Percentiles rank a stretch among this genome's conserved stretches.
These are phyloP conservation scores for Coccomyxa sp. DNA, from an alignment of 139 green algal species.

Conservation along the genomic window DNA sequence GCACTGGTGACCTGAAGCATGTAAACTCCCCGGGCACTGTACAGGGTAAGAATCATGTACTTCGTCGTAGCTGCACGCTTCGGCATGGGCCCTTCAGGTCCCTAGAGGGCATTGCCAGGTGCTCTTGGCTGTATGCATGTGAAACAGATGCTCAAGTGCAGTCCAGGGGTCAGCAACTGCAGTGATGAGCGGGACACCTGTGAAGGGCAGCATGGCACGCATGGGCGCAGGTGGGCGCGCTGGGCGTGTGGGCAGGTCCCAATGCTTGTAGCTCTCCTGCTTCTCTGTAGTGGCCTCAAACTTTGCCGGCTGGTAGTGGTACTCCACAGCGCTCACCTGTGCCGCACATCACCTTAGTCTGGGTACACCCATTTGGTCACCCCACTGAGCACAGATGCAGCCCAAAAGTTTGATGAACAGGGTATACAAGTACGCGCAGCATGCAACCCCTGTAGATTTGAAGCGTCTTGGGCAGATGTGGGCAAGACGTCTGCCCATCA, in stretches of 20 bases:
- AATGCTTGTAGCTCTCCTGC: slow-evolving; percentile 46
- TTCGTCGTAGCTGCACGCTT: no score
- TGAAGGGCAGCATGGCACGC: slow-evolving; percentile 14
- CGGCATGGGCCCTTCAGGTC: no score
- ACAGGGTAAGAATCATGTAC: not conserved
- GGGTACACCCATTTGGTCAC: no score
- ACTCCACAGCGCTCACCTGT: slow-evolving; percentile 16
- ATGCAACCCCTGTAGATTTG: no score
- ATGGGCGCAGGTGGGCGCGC: slow-evolving; percentile 1
- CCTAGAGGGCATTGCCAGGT: no score
- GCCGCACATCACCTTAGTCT: not conserved
- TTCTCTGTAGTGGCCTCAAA: slow-evolving; percentile 33
- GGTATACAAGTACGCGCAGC: no score
- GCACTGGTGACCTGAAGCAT: not conserved
- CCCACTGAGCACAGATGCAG: no score
- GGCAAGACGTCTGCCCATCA: no score
- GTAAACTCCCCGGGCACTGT: not conserved
- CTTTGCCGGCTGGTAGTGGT: slow-evolving; percentile 16
- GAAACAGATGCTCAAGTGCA: no score
- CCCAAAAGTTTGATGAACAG: no score
- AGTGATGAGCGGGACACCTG: not conserved
- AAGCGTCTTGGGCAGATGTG: no score
- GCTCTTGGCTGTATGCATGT: not conserved
- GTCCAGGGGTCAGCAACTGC: not conserved
- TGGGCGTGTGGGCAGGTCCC: slow-evolving; percentile 34